Evolutionary conservation across 1,284 basidiomycete species (phyloP).

Genomic region (Athelia sp.): DNA sequence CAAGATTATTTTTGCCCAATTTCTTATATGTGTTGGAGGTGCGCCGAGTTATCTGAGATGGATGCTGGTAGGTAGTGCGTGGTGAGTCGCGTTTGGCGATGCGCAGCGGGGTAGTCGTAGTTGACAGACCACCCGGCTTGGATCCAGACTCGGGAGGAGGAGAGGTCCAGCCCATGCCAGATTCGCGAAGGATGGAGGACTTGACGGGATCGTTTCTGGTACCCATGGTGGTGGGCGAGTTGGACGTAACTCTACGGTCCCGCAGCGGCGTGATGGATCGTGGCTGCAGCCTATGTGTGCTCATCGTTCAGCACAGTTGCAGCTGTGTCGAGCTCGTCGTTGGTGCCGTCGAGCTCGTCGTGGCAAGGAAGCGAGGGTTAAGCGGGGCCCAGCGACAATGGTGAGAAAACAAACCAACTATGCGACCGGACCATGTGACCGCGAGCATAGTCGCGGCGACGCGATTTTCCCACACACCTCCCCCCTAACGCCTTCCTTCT

Average conservation of each 20-base stretch:
- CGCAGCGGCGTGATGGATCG: conserved; percentile 34
- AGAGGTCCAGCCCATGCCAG: conserved; percentile 50
- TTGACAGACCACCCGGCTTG: too few species aligned
- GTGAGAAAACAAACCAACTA: too few species aligned
- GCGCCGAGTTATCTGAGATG: conserved; percentile 57
- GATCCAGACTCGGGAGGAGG: conserved; percentile 12
- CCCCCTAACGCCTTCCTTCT: too few species aligned
- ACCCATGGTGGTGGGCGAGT: conserved; percentile 35
- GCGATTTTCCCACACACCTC: too few species aligned
- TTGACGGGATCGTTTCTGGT: conserved; percentile 47
- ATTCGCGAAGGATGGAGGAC: conserved; percentile 54
- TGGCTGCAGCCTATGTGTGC: neutral
- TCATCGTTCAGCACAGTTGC: neutral
- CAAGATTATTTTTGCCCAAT: conserved; percentile 76
- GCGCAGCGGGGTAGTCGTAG: conserved; percentile 54
- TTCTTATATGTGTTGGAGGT: conserved; percentile 82
- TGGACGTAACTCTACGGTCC: conserved; percentile 56
- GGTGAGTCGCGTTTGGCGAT: conserved; percentile 61
- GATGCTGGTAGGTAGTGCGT: conserved; percentile 23
- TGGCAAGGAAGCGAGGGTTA: too few species aligned
- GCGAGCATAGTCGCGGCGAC: too few species aligned
- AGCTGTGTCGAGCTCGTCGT: neutral
- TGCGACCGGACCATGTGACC: too few species aligned
- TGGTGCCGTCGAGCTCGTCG: too few species aligned
- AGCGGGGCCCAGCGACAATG: too few species aligned